Evolutionary conservation across 2,329 filamentous ascomycete genomes (phyloP).

Genomic region (Plectosphaerella cucumerina): DNA sequence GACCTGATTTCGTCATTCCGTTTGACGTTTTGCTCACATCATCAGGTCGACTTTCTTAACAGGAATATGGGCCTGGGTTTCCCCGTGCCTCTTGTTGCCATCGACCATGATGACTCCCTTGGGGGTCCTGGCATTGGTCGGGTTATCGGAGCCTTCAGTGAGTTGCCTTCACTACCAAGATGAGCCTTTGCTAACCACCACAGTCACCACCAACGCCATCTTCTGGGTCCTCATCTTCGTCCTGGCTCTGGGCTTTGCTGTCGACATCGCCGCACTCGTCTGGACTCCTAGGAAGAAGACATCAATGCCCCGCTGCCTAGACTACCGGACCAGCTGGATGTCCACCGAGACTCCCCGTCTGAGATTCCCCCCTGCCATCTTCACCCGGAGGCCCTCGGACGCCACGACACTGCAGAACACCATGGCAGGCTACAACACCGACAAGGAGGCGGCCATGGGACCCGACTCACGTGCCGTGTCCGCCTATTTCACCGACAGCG

Average conservation of each 20-base stretch:
- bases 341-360: not conserved
- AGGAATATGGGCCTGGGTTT: conserved; percentile 47
- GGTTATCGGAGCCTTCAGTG: conserved; percentile 41
- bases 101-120: conserved; percentile 30
- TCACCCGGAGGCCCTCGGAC: conserved; percentile 5
- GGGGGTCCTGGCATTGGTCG: conserved; percentile 30
- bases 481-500: conserved; percentile 9
- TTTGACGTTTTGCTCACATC: not conserved
- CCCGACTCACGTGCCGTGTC: conserved; percentile 6
- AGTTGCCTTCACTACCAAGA: conserved; percentile 15
- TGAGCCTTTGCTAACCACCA: not conserved
- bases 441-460: conserved; percentile 8
- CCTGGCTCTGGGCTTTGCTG: conserved; percentile 8
- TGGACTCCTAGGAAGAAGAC: not conserved
- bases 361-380: not conserved
- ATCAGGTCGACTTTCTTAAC: conserved; percentile 46
- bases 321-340: not conserved
- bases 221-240: conserved; percentile 29
- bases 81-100: conserved; percentile 43
- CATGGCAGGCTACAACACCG: conserved; percentile 6
- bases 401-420: conserved; percentile 5
- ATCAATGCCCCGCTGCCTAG: not conserved
- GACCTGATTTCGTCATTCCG: not conserved
- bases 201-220: conserved; percentile 28
- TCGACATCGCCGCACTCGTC: not conserved